These are phyloP conservation scores for Prunus kanzakura DNA, from an alignment of 306 rosid genomes.

Conservation along the genomic window DNA sequence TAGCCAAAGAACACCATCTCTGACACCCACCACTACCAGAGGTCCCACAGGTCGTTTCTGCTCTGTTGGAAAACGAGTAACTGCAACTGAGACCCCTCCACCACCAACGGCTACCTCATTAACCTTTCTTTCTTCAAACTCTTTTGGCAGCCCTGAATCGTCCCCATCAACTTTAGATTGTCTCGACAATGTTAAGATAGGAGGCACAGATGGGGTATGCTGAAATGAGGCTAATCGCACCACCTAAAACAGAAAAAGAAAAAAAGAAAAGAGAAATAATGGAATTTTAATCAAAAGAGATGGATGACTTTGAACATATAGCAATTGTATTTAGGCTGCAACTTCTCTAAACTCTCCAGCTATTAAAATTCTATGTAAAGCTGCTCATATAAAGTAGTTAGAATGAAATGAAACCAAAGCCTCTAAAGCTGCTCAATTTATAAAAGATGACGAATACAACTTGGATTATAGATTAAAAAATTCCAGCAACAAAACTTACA, in stretches of 20 bases:
- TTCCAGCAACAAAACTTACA: background rate
- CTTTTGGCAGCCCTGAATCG: conserved; percentile 49
- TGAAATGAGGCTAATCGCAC: conserved; percentile 98
- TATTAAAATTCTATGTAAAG: background rate
- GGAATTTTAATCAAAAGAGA: background rate
- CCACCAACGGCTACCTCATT: conserved; percentile 99
- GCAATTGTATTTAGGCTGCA: background rate
- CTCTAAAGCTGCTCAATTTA: background rate
- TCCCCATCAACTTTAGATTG: conserved; percentile 76
- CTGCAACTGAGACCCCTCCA: conserved; percentile 95
- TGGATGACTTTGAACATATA: background rate
- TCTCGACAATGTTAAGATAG: conserved; percentile 71
- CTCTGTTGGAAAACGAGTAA: conserved; percentile 90
- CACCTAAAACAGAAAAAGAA: conserved; percentile 54
- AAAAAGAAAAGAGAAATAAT: conserved; percentile 1
- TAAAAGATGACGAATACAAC: background rate
- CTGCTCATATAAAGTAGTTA: background rate
- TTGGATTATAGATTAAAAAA: background rate
- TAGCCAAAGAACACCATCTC: conserved; percentile 99
- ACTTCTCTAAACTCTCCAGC: background rate
- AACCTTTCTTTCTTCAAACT: conserved; percentile 68
- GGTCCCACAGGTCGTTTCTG: conserved; percentile 99
- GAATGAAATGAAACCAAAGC: background rate
- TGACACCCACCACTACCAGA: conserved; percentile 87
- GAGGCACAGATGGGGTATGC: conserved; percentile 98